Evolutionary conservation across 164 flowering plant species (phyloP).

Genomic region (Piper betle): DNA sequence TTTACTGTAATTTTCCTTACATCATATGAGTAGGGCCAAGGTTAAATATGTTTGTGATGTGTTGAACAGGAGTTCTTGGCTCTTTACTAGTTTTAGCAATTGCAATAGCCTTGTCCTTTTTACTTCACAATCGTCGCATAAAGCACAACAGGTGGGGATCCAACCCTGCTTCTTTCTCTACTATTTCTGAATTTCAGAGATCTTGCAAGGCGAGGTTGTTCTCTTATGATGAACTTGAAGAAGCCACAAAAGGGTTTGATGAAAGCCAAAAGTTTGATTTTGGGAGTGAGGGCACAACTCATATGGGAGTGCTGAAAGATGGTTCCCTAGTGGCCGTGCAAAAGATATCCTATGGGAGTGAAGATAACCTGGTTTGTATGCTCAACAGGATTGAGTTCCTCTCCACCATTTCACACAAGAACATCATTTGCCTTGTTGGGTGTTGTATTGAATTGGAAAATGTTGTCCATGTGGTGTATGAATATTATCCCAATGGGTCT

Average conservation of each 20-base stretch:
- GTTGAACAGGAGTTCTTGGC: constrained; percentile 42
- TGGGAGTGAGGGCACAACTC: constrained; percentile 27
- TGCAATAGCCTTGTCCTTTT: constrained; percentile 19
- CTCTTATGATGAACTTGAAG: constrained; percentile 49
- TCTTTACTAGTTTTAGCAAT: constrained; percentile 28
- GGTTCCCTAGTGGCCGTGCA: constrained; percentile 55
- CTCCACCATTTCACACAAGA: constrained; percentile 33
- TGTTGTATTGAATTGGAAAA: constrained; percentile 40
- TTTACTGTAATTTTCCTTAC: no score
- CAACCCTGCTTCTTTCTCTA: constrained; percentile 16
- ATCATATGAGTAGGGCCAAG: no score
- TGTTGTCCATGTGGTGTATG: constrained; percentile 43
- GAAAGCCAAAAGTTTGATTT: constrained; percentile 34
- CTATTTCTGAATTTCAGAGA: constrained; percentile 29
- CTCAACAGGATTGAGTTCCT: constrained; percentile 35
- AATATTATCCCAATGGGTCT: constrained; percentile 46
- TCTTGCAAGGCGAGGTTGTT: constrained; percentile 36
- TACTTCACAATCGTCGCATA: constrained; percentile 23
- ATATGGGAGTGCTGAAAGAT: constrained; percentile 40
- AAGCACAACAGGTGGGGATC: constrained; percentile 16
- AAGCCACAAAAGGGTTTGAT: constrained; percentile 56
- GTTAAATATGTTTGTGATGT: neutral
- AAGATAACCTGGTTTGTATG: constrained; percentile 34
- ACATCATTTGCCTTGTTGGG: constrained; percentile 44
- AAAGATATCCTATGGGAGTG: constrained; percentile 32